Conservation (phyloP, 2,329 filamentous ascomycete genomes). For the Diaporthe batatas region DNA sequence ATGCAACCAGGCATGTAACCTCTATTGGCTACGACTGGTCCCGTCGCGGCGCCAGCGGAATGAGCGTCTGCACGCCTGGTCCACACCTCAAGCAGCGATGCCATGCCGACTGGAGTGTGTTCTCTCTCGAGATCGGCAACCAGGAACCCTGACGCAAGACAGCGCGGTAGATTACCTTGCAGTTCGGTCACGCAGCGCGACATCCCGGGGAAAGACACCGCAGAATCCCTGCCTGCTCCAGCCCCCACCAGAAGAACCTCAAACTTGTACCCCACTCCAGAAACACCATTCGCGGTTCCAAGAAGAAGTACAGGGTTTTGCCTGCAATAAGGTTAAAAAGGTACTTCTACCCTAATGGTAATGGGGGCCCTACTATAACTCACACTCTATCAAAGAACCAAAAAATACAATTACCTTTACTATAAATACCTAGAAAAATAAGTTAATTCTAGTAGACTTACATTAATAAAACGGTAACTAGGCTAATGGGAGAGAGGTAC, state of each 20-base stretch:
- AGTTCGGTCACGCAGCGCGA: slow-evolving; percentile 20
- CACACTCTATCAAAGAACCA: no score
- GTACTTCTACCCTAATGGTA: no score
- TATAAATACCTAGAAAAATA: no score
- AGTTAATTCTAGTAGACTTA: no score
- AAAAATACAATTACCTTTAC: no score
- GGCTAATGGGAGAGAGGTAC: no score
- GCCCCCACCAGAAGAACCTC: slow-evolving; percentile 24
- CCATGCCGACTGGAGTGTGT: neutral
- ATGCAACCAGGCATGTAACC: neutral
- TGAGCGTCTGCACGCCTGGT: slow-evolving; percentile 15
- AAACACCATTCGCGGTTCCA: neutral
- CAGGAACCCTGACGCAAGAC: slow-evolving; percentile 5
- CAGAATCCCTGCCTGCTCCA: slow-evolving; percentile 8
- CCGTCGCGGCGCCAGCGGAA: slow-evolving; percentile 20
- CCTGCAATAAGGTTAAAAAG: no score
- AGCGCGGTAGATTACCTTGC: slow-evolving; percentile 18
- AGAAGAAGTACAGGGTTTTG: no score
- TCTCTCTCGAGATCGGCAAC: slow-evolving; percentile 14
- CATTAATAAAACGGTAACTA: no score
- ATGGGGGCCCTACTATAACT: no score
- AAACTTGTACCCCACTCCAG: neutral
- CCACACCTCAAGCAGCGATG: slow-evolving; percentile 18
- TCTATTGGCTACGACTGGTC: slow-evolving; percentile 1
- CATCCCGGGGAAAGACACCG: neutral